These are phyloP conservation scores for Penicillium sp. DNA, from an alignment of 2,329 filamentous ascomycete species.

Conservation along the genomic window DNA sequence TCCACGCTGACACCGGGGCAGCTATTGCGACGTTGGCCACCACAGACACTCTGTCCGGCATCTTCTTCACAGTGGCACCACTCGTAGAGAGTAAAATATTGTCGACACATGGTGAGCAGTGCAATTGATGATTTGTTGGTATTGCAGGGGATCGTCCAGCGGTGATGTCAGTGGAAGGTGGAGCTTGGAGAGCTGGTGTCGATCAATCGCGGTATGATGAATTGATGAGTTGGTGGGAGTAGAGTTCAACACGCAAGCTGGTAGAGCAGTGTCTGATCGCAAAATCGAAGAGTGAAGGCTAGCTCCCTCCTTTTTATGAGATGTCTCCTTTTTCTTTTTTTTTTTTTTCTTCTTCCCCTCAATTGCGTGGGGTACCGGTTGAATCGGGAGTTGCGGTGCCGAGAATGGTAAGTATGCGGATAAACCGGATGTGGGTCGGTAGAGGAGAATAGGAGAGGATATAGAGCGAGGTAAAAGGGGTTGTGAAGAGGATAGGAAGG, in stretches of 20 bases:
- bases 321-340: background rate
- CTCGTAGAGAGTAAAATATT: slow-evolving; percentile 42
- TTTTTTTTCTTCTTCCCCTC: background rate
- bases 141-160: background rate
- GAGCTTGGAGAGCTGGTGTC: background rate
- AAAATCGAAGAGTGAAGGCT: background rate
- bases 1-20: slow-evolving; percentile 39
- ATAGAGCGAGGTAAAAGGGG: background rate
- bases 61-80: slow-evolving; percentile 46
- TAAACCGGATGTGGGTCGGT: slow-evolving; percentile 1
- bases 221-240: background rate
- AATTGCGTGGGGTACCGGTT: background rate
- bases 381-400: background rate
- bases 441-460: background rate
- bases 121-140: background rate
- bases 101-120: slow-evolving; percentile 36
- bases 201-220: background rate
- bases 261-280: background rate
- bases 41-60: slow-evolving; percentile 36
- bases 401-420: slow-evolving; percentile 9
- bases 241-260: background rate
- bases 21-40: slow-evolving; percentile 29
- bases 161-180: slow-evolving; percentile 1
- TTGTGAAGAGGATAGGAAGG: slow-evolving; percentile 5
- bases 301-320: background rate